phyloP scores from a whole-genome alignment of 2,329 filamentous ascomycete genomes.

The Neofusicoccum parvum region DNA sequence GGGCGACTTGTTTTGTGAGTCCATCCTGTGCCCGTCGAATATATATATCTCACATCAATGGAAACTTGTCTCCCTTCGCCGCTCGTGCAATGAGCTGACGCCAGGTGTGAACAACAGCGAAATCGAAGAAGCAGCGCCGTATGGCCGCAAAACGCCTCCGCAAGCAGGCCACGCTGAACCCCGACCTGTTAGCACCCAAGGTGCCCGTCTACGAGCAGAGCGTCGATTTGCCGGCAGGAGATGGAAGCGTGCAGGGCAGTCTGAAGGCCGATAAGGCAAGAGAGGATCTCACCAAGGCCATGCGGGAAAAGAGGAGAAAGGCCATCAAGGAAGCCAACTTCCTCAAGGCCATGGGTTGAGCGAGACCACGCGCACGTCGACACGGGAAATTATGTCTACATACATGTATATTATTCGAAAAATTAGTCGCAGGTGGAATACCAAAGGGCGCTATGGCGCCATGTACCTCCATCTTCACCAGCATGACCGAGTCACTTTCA shows the following conservation, averaged over 20 bases:
- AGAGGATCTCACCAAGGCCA: conserved; percentile 66
- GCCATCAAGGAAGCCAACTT: conserved; percentile 86
- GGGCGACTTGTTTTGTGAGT: conserved; percentile 80
- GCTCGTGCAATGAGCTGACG: neutral
- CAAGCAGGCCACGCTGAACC: conserved; percentile 66
- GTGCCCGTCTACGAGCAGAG: conserved; percentile 77
- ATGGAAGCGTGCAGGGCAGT: conserved; percentile 51
- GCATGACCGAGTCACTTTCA: neutral
- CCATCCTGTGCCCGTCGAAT: neutral
- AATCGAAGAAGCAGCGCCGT: conserved; percentile 80
- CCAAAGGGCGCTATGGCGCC: neutral
- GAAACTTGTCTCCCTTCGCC: no score
- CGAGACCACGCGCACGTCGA: neutral
- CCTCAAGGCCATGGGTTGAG: conserved; percentile 70
- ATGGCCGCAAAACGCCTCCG: conserved; percentile 67
- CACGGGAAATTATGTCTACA: neutral
- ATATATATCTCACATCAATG: no score
- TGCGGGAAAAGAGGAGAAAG: conserved; percentile 73
- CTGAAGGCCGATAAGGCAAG: conserved; percentile 54
- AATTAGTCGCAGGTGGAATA: neutral
- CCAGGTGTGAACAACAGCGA: conserved; percentile 56
- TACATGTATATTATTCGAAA: neutral
- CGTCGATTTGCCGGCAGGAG: conserved; percentile 66
- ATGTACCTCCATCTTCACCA: neutral
- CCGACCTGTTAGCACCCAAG: conserved; percentile 63